Base-by-base conservation (phyloP, 176 grass and related monocot genomes). In the Oryza brachyantha region DNA sequence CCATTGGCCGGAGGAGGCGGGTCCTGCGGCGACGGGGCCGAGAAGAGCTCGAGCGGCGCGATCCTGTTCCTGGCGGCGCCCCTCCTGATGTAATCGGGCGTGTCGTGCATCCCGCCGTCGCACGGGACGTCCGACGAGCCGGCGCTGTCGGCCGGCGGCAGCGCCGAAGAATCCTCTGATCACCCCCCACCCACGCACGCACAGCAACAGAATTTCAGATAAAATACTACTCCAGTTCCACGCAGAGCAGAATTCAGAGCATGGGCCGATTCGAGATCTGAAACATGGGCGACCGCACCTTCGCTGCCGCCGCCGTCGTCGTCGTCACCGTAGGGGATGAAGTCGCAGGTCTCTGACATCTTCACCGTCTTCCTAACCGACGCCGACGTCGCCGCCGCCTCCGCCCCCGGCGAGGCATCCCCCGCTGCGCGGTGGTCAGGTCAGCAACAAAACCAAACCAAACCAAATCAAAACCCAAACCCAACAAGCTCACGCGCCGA, bases 61-160 rank as follows among this genome's bases (percentile, higher is more conserved):
- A 91, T 86, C 72, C 52, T 26, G 69, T 72, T 41, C 36, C 95
- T 89, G 29, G 77, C 48, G 29, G 68, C 78, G 73, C 78, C 62
- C 50, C 69, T 55, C 43, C 90, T 84, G 81, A 94, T 87, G 74
- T 98, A 98, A 65, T 98, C 92, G 16, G 92, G 92, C 41, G 89
- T 93, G 46, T 94, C 89, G 68, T 84, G 73, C 36, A 73, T 42
- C 46, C 59, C 87, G 13, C 59, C 87, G 13, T 78, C 91, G 32
- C 22, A 54, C 19, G 84, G 79, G 38, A 82, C 34, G n/a, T 66
- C 86, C 36, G 79, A 62, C 1, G 61, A 75, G 36, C 10, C 37
- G 11, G 68, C 8, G 61, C 16, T 17, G 9, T 65, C 79, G 35
- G 12, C 55, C 61, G 59, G 35, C 40, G 4, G 39, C 32, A 7